Percentiles rank a stretch among this genome's conserved stretches.
phyloP scores from a whole-genome alignment of 768 basidiomycete genomes.

The Pulveroboletus sp. region DNA sequence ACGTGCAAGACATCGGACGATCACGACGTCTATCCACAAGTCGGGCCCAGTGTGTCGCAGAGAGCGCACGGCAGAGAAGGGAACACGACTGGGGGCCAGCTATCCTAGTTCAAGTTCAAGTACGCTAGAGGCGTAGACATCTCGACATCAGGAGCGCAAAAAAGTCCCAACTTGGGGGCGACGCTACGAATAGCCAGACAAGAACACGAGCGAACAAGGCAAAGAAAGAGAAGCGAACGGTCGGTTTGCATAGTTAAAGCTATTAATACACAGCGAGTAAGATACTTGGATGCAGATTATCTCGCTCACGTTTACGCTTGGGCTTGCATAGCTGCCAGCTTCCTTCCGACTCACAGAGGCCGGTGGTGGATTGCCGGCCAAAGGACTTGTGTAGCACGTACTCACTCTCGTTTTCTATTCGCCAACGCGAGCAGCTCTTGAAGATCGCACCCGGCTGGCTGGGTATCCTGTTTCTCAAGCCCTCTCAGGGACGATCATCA shows the following conservation, averaged over 20 bases:
- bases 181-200: background rate
- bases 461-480: constrained; percentile 14
- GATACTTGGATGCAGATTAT: constrained; percentile 19
- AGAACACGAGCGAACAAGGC: background rate
- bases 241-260: constrained; percentile 21
- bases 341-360: background rate
- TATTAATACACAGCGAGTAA: constrained; percentile 25
- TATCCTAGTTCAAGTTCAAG: background rate
- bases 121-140: background rate
- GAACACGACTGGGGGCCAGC: too few relatives aligned
- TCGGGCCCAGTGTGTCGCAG: too few relatives aligned
- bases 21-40: too few relatives aligned
- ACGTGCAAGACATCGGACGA: too few relatives aligned
- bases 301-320: constrained; percentile 9
- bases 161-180: background rate
- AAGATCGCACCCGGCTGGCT: background rate
- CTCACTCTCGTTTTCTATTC: constrained; percentile 1
- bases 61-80: background rate
- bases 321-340: background rate
- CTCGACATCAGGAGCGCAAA: constrained; percentile 8
- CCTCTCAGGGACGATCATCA: constrained; percentile 34
- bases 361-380: background rate
- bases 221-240: background rate
- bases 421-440: background rate
- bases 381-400: background rate